Percentiles rank a stretch among this genome's conserved stretches.
These are phyloP conservation scores for Hymenoscyphus repandus DNA, from an alignment of 2,329 filamentous ascomycete genomes.

Conservation along the genomic window DNA sequence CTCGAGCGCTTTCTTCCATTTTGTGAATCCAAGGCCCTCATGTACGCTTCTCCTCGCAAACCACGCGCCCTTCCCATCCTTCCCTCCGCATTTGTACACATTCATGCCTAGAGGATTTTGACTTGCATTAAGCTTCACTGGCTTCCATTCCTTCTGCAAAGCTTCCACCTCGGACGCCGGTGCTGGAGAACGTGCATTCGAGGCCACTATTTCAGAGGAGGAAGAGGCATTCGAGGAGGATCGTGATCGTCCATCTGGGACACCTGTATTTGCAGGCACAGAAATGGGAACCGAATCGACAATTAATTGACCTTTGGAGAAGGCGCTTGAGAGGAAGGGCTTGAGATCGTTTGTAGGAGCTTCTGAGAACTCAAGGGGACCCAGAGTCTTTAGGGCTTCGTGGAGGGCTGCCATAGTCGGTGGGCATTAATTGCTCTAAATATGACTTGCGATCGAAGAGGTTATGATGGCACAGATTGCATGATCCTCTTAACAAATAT, in stretches of 20 bases:
- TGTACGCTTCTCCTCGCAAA: constrained; percentile 84
- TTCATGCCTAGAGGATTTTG: constrained; percentile 72
- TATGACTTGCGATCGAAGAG: not conserved
- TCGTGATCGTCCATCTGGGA: constrained; percentile 48
- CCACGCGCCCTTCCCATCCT: constrained; percentile 83
- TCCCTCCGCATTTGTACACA: constrained; percentile 73
- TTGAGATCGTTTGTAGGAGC: constrained; percentile 43
- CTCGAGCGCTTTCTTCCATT: constrained; percentile 72
- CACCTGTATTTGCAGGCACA: constrained; percentile 39
- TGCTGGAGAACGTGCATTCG: constrained; percentile 40
- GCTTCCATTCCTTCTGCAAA: constrained; percentile 79
- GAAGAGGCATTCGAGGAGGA: constrained; percentile 44
- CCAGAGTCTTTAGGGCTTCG: constrained; percentile 51
- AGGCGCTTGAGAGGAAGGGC: constrained; percentile 52
- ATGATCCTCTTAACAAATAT: not conserved
- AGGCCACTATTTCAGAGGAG: constrained; percentile 47
- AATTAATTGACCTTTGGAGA: constrained; percentile 63
- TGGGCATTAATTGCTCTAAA: not conserved
- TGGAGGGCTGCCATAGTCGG: constrained; percentile 51
- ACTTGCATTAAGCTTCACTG: constrained; percentile 63
- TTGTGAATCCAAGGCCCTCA: constrained; percentile 68
- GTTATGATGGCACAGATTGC: not conserved
- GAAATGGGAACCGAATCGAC: constrained; percentile 69
- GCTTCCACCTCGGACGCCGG: constrained; percentile 44
- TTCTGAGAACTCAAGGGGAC: constrained; percentile 48